Base-by-base conservation (phyloP, 1,284 basidiomycete genomes). In the Irpex sp. region DNA sequence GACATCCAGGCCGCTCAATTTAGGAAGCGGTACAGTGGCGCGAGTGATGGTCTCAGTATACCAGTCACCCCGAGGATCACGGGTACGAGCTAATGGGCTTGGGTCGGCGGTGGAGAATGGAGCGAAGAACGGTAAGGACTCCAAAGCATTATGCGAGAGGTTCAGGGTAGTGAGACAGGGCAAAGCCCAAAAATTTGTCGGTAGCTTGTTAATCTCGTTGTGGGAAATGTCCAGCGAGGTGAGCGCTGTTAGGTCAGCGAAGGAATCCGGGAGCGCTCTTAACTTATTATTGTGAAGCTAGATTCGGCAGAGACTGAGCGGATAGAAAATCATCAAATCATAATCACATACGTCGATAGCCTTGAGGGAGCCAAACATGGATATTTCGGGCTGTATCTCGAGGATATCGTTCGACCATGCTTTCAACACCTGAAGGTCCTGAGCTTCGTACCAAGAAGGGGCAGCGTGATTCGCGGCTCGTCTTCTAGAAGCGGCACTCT, bases 331-430 rank as follows among this genome's bases (percentile, higher is more conserved):
- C 26, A 9, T 49, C 55, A 57, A 53, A 19, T 13, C 5, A 43
- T 8, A 36, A 33, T 15, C 11, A 77, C 84, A 63, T 75, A 92
- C 90, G 74, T 93, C 92, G 37, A 93, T 68, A 2, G 79, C 81
- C 74, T 92, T 92, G 58, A 93, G 76, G 2, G 89, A 90, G 2
- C 92, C 91, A 70, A 93, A 93, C 63, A 93, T 79, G 0, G 88
- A 88, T 35, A 93, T 86, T 70, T 93, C 92, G 26, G 86, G 86
- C 68, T 92, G 91, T 36, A 93, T 80, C 70, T 90, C 88, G 11
- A 82, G 67, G 37, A 93, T 92, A 35, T 88, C 86, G 68, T 93
- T 93, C 67, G 85, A 89, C 82, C 87, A 87, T 17, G 86, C 87
- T 69, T 91, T 92, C 53, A 93, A 73, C 0, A 89, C 77, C 51